A percentile compares a stretch with the other conserved stretches of the same genome.
These are phyloP conservation scores for Chaetomium globosum DNA, from an alignment of 2,329 filamentous ascomycete species.

Conservation along the genomic window DNA sequence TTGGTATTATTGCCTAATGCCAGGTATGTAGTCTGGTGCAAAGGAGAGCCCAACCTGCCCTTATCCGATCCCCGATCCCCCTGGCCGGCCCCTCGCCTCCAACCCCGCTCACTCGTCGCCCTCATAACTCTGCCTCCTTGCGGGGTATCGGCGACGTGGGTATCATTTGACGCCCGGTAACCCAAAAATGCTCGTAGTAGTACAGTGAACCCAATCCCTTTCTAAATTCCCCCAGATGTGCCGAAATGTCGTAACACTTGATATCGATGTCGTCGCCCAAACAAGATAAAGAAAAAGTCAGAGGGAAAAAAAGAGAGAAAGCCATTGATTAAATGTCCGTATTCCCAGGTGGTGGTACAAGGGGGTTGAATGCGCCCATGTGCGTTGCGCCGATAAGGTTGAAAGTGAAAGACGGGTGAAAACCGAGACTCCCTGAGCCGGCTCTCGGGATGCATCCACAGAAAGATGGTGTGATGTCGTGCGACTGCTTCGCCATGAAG, in stretches of 20 bases:
- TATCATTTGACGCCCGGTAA: conserved; percentile 30
- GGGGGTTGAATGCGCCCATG: conserved; percentile 26
- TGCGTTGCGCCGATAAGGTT: conserved; percentile 21
- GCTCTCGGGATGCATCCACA: conserved; percentile 31
- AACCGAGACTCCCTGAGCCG: conserved; percentile 34
- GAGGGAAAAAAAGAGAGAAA: conserved; percentile 23
- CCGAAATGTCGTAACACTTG: conserved; percentile 28
- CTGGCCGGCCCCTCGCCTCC: not conserved
- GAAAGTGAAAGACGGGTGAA: conserved; percentile 21
- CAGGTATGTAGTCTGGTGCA: conserved; percentile 12
- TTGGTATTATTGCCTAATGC: conserved; percentile 26
- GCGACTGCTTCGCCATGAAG: conserved; percentile 1
- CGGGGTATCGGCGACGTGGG: conserved; percentile 30
- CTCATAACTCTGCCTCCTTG: conserved; percentile 17
- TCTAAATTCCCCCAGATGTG: conserved; percentile 22
- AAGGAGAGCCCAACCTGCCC: conserved; percentile 19
- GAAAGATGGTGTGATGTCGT: conserved; percentile 23
- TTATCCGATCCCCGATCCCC: not conserved
- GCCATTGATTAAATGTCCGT: conserved; percentile 37
- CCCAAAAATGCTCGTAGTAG: conserved; percentile 29
- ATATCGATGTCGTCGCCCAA: conserved; percentile 33
- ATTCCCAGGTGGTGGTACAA: conserved; percentile 36
- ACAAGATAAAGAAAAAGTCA: conserved; percentile 22
- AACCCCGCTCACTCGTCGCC: conserved; percentile 7
- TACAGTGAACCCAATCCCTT: conserved; percentile 20